Base-by-base conservation (phyloP, 495 filamentous ascomycete genomes). In the Aspergillus funiculosus region DNA sequence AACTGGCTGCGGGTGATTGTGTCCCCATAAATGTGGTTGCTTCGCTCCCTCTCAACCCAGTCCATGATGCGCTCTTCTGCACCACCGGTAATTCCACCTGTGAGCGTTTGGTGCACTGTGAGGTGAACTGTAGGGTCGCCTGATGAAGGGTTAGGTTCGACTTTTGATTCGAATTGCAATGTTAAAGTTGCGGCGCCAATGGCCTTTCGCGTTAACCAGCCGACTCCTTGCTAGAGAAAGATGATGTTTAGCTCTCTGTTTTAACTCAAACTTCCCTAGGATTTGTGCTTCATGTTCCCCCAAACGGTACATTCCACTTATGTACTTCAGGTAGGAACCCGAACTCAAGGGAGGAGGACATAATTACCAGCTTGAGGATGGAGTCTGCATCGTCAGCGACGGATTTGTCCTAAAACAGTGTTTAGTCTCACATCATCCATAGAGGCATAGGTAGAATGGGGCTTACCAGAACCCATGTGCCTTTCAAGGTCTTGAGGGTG, bases 21-120 rank as follows among this genome's bases (percentile, higher is more conserved):
- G 22, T 50, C 39, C 0, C 47, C 47, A 31, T 50, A 50, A 32
- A 50, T 38, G 25, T 50, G 47, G 29, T 50, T 50, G 47, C 29
- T 43, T 21, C 47, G 47, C 15, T 37, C 39, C 5, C 47, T 30
- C 26, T 50, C 47, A 2, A 27, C 39, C 47, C 47, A 50, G 39
- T 50, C 47, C 47, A 43, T 50, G 24, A 38, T 30, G 24, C 47
- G 47, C 18, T 50, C 47, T 20, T 50, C 47, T 5, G 47, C 43
- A 6, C 39, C 27, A 15, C 39, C 47, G 21, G 30, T 10, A 21
- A 50, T 50, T n/a, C 47, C 47, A 5, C 47, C 47, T 0, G 47
- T 50, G 1, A 50, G 38, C 5, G 47, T 50, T 17, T 50, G 47
- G 39, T 31, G 21, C 47, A 50, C 37, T 11, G 25, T 50, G 13